These are phyloP conservation scores for Jackrogersella minutella DNA, from an alignment of 495 filamentous ascomycete genomes.

Conservation along the genomic window DNA sequence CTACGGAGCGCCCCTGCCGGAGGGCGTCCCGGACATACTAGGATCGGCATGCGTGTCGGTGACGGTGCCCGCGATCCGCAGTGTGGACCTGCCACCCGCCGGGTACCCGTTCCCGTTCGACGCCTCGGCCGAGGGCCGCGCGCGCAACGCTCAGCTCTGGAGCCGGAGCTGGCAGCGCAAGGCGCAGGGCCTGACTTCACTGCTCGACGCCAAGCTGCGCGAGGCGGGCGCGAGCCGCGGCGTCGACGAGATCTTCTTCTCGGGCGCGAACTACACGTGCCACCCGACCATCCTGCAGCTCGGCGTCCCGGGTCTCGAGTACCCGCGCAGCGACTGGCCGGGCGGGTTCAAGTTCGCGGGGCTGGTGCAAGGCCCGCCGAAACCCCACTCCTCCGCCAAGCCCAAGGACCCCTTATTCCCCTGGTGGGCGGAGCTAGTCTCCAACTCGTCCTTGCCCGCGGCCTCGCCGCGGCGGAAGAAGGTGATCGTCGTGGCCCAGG, in stretches of 20 bases:
- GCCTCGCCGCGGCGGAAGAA: constrained; percentile 29
- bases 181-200: constrained; percentile 10
- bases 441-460: constrained; percentile 5
- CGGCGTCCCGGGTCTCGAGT: constrained; percentile 48
- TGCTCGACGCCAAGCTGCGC: constrained; percentile 23
- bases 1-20: constrained; percentile 37
- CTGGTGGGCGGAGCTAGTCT: constrained; percentile 38
- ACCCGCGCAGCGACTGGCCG: constrained; percentile 49
- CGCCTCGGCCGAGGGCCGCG: constrained; percentile 22
- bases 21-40: constrained; percentile 18
- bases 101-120: constrained; percentile 36
- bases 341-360: constrained; percentile 46
- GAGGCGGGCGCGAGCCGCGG: constrained; percentile 20
- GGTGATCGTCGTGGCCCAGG: constrained; percentile 51
- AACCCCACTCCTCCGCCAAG: background rate
- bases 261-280: constrained; percentile 42
- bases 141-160: constrained; percentile 30
- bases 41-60: constrained; percentile 27
- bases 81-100: constrained; percentile 35
- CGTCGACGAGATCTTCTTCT: constrained; percentile 19
- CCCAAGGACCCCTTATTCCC: constrained; percentile 15
- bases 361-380: constrained; percentile 35
- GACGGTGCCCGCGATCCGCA: constrained; percentile 44
- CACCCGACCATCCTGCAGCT: constrained; percentile 44
- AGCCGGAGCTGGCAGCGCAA: constrained; percentile 28